Conservation (phyloP, 1,139 yeast genomes). For the Pichia sp. region DNA sequence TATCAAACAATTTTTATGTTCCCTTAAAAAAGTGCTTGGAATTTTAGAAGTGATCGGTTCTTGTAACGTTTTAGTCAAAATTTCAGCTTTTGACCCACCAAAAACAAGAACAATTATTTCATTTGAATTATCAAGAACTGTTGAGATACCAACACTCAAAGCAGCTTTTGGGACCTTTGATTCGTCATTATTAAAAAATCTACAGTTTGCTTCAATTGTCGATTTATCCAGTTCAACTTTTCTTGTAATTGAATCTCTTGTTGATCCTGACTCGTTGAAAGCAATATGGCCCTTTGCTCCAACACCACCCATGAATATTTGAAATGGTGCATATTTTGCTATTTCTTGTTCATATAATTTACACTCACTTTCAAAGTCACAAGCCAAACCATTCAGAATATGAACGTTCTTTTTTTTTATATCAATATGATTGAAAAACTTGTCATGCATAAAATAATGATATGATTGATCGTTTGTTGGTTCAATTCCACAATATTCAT, state of each 20-base stretch:
- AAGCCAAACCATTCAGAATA: constrained; percentile 49
- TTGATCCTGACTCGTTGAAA: constrained; percentile 55
- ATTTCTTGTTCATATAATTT: constrained; percentile 45
- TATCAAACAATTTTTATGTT: constrained; percentile 39
- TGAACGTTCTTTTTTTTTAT: constrained; percentile 50
- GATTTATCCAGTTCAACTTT: constrained; percentile 44
- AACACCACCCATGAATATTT: constrained; percentile 55
- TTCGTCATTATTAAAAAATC: constrained; percentile 45
- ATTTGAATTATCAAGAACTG: constrained; percentile 52
- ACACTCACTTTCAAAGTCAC: constrained; percentile 44
- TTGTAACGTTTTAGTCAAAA: constrained; percentile 39
- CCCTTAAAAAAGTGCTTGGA: constrained; percentile 45
- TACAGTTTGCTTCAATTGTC: constrained; percentile 51
- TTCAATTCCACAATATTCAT: constrained; percentile 48
- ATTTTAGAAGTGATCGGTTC: constrained; percentile 35
- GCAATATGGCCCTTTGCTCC: constrained; percentile 66
- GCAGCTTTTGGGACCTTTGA: constrained; percentile 50
- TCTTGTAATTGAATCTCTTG: constrained; percentile 43
- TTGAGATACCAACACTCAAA: constrained; percentile 54
- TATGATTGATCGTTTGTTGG: constrained; percentile 50
- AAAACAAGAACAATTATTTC: constrained; percentile 46
- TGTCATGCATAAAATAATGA: constrained; percentile 55
- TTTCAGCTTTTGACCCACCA: constrained; percentile 40
- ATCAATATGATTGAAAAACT: constrained; percentile 54
- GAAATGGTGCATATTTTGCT: constrained; percentile 44